Percentiles rank a stretch among this genome's conserved stretches.
Conservation (phyloP, 352 stramenopile genomes). For the Thraustotheca clavata region DNA sequence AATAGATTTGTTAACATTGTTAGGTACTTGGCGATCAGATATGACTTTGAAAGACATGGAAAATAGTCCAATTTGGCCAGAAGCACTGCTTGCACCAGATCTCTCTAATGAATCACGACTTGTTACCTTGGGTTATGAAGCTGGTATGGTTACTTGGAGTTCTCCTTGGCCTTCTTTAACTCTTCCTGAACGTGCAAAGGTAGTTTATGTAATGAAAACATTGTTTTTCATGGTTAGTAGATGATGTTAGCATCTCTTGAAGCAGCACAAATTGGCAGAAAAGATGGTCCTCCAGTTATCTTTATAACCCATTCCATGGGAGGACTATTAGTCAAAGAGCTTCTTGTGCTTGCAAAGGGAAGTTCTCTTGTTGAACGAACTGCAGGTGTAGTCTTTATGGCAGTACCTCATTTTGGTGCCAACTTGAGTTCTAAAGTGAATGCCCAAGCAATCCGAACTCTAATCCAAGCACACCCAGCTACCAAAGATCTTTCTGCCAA, state of each 20-base stretch:
- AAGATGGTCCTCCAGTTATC: constrained; percentile 39
- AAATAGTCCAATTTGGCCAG: constrained; percentile 64
- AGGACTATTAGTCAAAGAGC: constrained; percentile 78
- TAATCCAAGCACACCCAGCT: constrained; percentile 69
- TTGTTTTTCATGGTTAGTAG: neutral
- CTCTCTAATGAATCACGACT: constrained; percentile 46
- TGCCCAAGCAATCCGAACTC: constrained; percentile 51
- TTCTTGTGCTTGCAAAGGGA: constrained; percentile 41
- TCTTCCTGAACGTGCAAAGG: constrained; percentile 50
- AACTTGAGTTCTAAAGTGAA: constrained; percentile 52
- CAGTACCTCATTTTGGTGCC: constrained; percentile 77
- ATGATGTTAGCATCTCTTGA: constrained; percentile 67
- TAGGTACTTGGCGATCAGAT: constrained; percentile 62
- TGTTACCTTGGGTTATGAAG: constrained; percentile 72
- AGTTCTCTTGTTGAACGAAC: constrained; percentile 34
- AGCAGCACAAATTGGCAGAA: constrained; percentile 48
- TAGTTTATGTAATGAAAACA: neutral
- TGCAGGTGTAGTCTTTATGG: constrained; percentile 60
- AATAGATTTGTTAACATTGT: neutral
- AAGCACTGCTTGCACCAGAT: constrained; percentile 52
- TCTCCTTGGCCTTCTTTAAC: constrained; percentile 79
- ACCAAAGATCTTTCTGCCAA: constrained; percentile 55
- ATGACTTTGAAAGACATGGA: constrained; percentile 51
- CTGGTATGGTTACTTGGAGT: constrained; percentile 77
- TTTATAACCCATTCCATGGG: constrained; percentile 87